Evolutionary conservation across 2,329 filamentous ascomycete genomes (phyloP), one percentile per base, ranked within the genome.

Genomic region (Madurella mycetomatis): DNA sequence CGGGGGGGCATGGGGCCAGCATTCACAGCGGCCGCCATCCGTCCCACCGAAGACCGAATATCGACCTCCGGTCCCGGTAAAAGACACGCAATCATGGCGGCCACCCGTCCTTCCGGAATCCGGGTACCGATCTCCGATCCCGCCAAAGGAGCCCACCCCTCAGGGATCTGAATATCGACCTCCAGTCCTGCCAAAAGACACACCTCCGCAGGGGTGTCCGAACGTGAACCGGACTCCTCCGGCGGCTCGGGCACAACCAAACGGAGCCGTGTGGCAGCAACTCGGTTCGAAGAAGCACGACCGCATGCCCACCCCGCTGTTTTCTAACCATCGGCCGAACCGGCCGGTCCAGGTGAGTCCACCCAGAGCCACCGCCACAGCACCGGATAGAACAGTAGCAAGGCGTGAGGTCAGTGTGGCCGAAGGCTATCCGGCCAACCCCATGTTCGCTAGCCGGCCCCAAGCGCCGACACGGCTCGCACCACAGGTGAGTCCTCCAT

Each of bases 131-230:
- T 25, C 4, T 47, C 15, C 17, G 45, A n/a, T 18, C 30, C 19
- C 25, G 7, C 25, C 25, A 25, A 25, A 25, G 25, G 25, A 25
- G 4, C 7, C 25, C 25, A 7, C 7, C 7, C 25, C 25, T 25
- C 25, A 3, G 25, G 7, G 25, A 25, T 25, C 25, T 7, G 25
- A 25, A 25, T 25, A 25, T 25, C 25, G 18, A 16, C 48, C 48
- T 2, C 41, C 48, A 5, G 48, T 51, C 31, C 48, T 32, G 11
- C 49, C 31, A 12, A 53, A 53, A n/a, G 51, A 53, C 44, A 11
- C 11, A 11, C 19, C 43, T 4, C 9, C 11, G 34, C 34, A 15
- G 34, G 4, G 11, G 13, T 11, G 13, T 37, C 34, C 34, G 4
- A 37, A 37, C 34, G 34, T 37, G 34, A 15, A 4, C 34, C 34